Conservation (phyloP, 2,329 filamentous ascomycete genomes). For the Dactylonectria estremocensis region DNA sequence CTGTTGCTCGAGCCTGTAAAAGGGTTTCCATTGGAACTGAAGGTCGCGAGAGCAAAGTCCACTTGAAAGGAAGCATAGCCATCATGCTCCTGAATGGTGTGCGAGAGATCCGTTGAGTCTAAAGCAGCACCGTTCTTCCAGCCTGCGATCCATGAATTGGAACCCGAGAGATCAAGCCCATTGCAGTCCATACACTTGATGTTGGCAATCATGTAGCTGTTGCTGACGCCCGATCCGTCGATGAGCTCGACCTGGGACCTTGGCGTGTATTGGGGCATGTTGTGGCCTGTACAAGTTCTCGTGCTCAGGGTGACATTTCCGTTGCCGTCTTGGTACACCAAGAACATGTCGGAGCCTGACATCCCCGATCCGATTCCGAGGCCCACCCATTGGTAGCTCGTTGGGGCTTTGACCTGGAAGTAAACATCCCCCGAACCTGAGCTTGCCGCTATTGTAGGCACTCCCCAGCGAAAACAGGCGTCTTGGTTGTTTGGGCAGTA, state of each 20-base stretch:
- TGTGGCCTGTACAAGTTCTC: slow-evolving; percentile 64
- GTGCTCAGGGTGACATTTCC: slow-evolving; percentile 75
- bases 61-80: slow-evolving; percentile 60
- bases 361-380: slow-evolving; percentile 71
- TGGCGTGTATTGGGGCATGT: slow-evolving; percentile 62
- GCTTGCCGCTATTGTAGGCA: slow-evolving; percentile 65
- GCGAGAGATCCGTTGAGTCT: slow-evolving; percentile 58
- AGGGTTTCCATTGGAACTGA: slow-evolving; percentile 67
- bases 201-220: slow-evolving; percentile 72
- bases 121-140: slow-evolving; percentile 66
- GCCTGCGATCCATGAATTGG: slow-evolving; percentile 67
- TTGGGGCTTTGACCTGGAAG: slow-evolving; percentile 71
- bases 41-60: slow-evolving; percentile 63
- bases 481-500: slow-evolving; percentile 58
- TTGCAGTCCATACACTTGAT: slow-evolving; percentile 69
- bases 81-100: slow-evolving; percentile 64
- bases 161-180: slow-evolving; percentile 59
- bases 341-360: slow-evolving; percentile 72
- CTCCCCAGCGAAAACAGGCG: slow-evolving; percentile 70
- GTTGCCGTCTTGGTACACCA: slow-evolving; percentile 71
- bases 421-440: slow-evolving; percentile 70
- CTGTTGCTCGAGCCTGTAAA: slow-evolving; percentile 57
- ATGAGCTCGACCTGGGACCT: slow-evolving; percentile 66
- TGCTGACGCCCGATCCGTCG: slow-evolving; percentile 69
- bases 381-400: slow-evolving; percentile 69